Conservation (phyloP, 495 filamentous ascomycete genomes). For the Penicillium alfredii region DNA sequence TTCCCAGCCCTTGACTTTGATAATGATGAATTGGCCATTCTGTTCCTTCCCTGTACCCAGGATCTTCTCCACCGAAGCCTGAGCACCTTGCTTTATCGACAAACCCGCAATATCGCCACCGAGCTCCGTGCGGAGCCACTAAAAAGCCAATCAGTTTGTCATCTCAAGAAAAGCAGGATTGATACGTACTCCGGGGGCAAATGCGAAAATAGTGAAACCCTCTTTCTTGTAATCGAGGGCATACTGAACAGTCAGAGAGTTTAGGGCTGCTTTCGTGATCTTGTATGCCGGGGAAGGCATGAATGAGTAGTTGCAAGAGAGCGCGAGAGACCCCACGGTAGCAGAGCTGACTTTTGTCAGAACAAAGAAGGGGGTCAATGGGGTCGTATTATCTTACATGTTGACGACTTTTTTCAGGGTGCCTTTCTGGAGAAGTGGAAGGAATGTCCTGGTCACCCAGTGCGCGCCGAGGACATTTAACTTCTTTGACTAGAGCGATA, state of each 20-base stretch:
- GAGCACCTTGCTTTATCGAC: no score
- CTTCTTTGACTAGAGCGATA: no score
- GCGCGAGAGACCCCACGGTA: conserved; percentile 29
- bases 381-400: no score
- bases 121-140: no score
- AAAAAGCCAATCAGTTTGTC: no score
- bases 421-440: conserved; percentile 33
- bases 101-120: no score
- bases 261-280: conserved; percentile 41
- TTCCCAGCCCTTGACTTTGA: no score
- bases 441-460: conserved; percentile 27
- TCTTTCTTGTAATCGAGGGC: conserved; percentile 29
- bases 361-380: no score
- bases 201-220: conserved; percentile 33
- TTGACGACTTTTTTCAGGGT: conserved; percentile 39
- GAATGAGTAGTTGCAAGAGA: conserved; percentile 8
- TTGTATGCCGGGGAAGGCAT: conserved; percentile 40
- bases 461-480: conserved; percentile 40
- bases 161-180: no score
- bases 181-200: conserved; percentile 40
- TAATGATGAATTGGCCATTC: no score
- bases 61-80: no score
- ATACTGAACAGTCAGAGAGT: conserved; percentile 41
- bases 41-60: no score
- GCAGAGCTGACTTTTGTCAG: conserved; percentile 18